Conservation (phyloP, 257 asterid genomes). For the Dorcoceras hygrometricum region DNA sequence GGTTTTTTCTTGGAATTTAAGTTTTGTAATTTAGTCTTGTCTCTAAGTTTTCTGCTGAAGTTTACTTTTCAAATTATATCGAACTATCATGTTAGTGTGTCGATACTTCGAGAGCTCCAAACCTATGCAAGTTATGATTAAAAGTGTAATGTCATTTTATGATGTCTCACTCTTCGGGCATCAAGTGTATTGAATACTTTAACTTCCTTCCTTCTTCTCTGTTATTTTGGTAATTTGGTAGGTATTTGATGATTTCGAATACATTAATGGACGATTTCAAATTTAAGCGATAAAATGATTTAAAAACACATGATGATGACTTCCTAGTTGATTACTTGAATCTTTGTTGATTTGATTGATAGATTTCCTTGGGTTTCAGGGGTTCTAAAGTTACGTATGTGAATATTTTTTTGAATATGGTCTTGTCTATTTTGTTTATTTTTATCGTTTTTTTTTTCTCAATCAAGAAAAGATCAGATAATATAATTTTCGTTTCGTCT, state of each 20-base stretch:
- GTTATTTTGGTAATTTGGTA: too few relatives aligned
- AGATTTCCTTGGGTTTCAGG: neutral
- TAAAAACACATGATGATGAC: neutral
- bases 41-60: neutral
- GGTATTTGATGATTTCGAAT: neutral
- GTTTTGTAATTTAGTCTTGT: too few relatives aligned
- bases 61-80: neutral
- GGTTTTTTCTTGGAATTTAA: neutral
- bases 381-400: neutral
- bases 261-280: too few relatives aligned
- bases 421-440: conserved; percentile 9
- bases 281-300: neutral
- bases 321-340: too few relatives aligned
- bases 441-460: conserved; percentile 1
- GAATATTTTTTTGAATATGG: neutral
- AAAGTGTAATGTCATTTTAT: too few relatives aligned
- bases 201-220: neutral
- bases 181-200: neutral
- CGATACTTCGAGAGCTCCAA: neutral
- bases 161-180: neutral
- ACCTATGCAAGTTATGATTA: neutral
- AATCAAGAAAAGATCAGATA: neutral
- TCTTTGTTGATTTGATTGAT: neutral
- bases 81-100: neutral
- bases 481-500: neutral